Base-by-base conservation (phyloP, 106 monocot species). In the Dendrobium nobile region DNA sequence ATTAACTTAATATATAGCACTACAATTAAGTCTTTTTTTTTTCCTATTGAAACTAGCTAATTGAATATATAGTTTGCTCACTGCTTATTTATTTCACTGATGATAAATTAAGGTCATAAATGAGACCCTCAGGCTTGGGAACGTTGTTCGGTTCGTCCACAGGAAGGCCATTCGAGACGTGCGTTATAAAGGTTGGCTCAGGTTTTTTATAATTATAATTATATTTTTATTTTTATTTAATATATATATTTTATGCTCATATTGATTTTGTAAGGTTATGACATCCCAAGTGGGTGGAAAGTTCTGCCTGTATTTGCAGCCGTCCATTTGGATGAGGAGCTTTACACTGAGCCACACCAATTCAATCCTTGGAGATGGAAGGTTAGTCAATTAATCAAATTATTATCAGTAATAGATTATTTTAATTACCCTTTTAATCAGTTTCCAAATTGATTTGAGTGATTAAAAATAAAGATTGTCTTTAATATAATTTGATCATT, bases 341-440 rank as follows among this genome's bases (percentile, higher is more conserved):
- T 90, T n/a, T 88, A 89, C 47, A 44, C 67, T 13, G 78, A 92
- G 27, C 90, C 95, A 78, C 87, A 88, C 4, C 41, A 80, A 47
- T 95, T 95, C 82, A 82, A 92, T 83, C 95, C 95, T 18, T 92
- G 95, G 95, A 88, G 95, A 79, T 95, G 95, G 94, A 82, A 94
- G 91, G 89, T 89, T 42, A 91, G 79, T 79, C 37, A 16, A 1
- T 72, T 33, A 70, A 61, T 45, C 45, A 45, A 45, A 7, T 45
- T 7, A 45, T 45, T 45, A 45, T 45, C 45, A 45, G 45, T 45
- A 45, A 45, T 45, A 45, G 45, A 45, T 45, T 7, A 45, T 45
- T 45, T 45, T 45, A 45, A 45, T 45, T 45, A 45, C 6, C 9
- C 0, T 37, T 37, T 37, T 37, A 37, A 37, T 45, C 45, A 45